Percentiles rank a stretch among this genome's conserved stretches.
phyloP scores from a whole-genome alignment of 2,329 filamentous ascomycete genomes.

The Ampelomyces quisqualis region DNA sequence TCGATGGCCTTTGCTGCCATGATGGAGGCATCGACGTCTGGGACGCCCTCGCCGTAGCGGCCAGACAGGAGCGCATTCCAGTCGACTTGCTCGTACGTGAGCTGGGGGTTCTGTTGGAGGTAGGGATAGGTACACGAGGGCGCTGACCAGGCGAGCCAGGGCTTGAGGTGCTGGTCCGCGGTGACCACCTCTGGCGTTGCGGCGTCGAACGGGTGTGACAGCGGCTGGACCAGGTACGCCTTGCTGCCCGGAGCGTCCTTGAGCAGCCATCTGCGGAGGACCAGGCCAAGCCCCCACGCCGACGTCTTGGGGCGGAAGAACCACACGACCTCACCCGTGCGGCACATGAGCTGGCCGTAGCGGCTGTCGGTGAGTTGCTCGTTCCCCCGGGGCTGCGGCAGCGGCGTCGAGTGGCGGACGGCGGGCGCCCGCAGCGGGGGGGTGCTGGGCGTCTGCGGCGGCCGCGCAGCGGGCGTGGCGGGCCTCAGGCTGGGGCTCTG shows the following conservation, averaged over 20 bases:
- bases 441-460: constrained; percentile 5
- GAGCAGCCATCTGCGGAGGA: constrained; percentile 50
- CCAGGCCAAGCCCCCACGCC: constrained; percentile 57
- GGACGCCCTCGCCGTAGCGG: constrained; percentile 51
- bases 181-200: constrained; percentile 47
- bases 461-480: constrained; percentile 13
- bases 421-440: constrained; percentile 27
- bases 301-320: constrained; percentile 50
- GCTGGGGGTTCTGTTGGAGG: constrained; percentile 45
- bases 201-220: constrained; percentile 49
- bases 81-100: constrained; percentile 53
- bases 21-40: constrained; percentile 59
- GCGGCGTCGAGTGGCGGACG: constrained; percentile 37
- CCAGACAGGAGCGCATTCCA: constrained; percentile 51
- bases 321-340: constrained; percentile 60
- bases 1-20: constrained; percentile 59
- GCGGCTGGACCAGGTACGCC: constrained; percentile 51
- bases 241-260: constrained; percentile 30
- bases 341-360: constrained; percentile 53
- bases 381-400: constrained; percentile 43
- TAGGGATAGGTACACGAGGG: constrained; percentile 52
- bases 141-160: constrained; percentile 61
- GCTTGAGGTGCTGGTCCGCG: constrained; percentile 50
- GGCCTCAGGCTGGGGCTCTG: constrained; percentile 28
- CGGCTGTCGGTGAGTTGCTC: constrained; percentile 55